A percentile compares a stretch with the other conserved stretches of the same genome.
Evolutionary conservation across 1,284 basidiomycete species (phyloP).

Genomic region (Irpex lacteus): DNA sequence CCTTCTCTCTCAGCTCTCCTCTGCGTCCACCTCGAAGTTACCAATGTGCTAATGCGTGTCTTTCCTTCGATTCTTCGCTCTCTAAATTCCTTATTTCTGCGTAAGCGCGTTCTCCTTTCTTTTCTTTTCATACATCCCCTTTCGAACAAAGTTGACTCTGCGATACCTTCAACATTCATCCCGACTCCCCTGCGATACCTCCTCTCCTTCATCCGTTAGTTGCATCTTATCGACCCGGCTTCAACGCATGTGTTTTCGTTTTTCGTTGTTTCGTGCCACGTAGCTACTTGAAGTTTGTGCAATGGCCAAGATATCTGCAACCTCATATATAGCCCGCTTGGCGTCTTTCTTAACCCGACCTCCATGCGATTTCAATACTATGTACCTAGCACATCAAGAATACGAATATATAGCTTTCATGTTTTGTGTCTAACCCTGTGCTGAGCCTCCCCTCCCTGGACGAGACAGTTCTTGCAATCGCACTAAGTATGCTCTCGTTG

Average conservation of each 20-base stretch:
- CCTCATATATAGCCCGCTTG: neutral
- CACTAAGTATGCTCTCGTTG: too few relatives aligned
- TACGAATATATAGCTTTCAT: neutral
- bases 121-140: neutral
- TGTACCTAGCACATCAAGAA: neutral
- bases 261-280: neutral
- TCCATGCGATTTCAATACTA: neutral
- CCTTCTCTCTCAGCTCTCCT: neutral
- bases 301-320: neutral
- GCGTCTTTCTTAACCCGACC: neutral
- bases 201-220: neutral
- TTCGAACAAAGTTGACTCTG: neutral
- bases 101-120: neutral
- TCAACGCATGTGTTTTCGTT: too few relatives aligned
- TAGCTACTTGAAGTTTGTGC: neutral
- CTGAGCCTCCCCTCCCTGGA: neutral
- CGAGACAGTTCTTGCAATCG: neutral
- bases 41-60: neutral
- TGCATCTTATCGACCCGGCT: neutral
- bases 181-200: neutral
- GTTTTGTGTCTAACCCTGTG: neutral
- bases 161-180: neutral
- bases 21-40: neutral
- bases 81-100: neutral
- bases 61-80: neutral